Base-by-base conservation (phyloP, 441 rosid species). In the Isatis lusitanica region DNA sequence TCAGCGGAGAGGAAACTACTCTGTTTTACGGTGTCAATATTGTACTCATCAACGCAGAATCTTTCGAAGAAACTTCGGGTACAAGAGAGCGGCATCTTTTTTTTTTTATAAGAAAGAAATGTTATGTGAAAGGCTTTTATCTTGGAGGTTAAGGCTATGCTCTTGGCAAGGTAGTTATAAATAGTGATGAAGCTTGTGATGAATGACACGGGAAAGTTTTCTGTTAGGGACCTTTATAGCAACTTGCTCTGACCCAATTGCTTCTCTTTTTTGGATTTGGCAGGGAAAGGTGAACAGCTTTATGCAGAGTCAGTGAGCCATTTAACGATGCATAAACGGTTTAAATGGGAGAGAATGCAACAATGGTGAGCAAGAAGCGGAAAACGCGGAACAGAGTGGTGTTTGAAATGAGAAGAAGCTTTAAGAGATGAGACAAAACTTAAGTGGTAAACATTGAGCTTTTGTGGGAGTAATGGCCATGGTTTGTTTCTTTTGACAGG, bases 1-100 rank as follows among this genome's bases (percentile, higher is more conserved):
- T 94, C 99, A 8, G 82, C 75, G 9, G 98, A 90, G 79, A 92
- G 90, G 88, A 88, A 86, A 79, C 84, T 81, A 69, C 89, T 90
- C 10, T 82, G 85, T 43, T 79, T 74, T 7, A 77, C 62, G 47
- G 83, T 79, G 33, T 77, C 85, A 76, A 69, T 74, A 47, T 74
- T 88, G 66, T 82, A 85, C 46, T 85, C 96, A 12, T 91, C 96
- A 1, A 74, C 74, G 51, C 93, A 95, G 83, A 95, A 94, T 62
- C 99, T 82, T 53, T 75, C 84, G 77, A 92, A 85, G 96, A 92
- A 92, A 68, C 74, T 84, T 82, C 83, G 83, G 39, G 83, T 71
- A 56, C 88, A 51, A 73, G 88, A 79, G 57, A 85, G 66, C 0
- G 92, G 70, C 99, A 94, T 94, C 12, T 74, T 74, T 68, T 63